Evolutionary conservation across 768 basidiomycete genomes (phyloP).

Genomic region (Tulasnella sp.): DNA sequence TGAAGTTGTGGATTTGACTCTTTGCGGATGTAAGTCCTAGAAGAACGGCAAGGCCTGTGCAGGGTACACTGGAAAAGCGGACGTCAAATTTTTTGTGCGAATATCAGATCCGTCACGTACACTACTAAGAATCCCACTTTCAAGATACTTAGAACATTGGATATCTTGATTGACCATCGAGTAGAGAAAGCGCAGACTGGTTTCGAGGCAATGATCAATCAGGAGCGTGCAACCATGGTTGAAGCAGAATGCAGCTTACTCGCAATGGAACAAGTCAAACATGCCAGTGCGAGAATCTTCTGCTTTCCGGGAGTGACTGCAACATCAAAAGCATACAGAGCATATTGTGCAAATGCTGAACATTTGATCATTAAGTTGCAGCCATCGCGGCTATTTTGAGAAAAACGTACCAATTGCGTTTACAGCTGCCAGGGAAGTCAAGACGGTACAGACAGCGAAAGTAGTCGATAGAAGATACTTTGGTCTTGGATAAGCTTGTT

Average conservation of each 20-base stretch:
- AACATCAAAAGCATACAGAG: constrained; percentile 2
- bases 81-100: neutral
- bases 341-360: constrained; percentile 1
- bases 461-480: neutral
- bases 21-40: constrained; percentile 22
- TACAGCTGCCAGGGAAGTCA: neutral
- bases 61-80: constrained; percentile 4
- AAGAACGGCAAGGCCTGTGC: constrained; percentile 18
- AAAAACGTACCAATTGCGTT: neutral
- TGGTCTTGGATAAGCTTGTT: constrained; percentile 3
- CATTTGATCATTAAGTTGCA: neutral
- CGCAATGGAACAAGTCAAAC: neutral
- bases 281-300: neutral
- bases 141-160: neutral
- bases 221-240: neutral
- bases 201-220: neutral
- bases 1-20: constrained; percentile 26
- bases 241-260: neutral
- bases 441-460: neutral
- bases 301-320: neutral
- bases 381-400: neutral
- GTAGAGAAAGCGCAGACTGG: constrained; percentile 1
- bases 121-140: neutral
- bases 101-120: neutral
- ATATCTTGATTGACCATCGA: neutral